Evolutionary conservation across 2,329 filamentous ascomycete genomes (phyloP), one percentile per base, ranked within the genome.

Genomic region (Cladosporium halotolerans): DNA sequence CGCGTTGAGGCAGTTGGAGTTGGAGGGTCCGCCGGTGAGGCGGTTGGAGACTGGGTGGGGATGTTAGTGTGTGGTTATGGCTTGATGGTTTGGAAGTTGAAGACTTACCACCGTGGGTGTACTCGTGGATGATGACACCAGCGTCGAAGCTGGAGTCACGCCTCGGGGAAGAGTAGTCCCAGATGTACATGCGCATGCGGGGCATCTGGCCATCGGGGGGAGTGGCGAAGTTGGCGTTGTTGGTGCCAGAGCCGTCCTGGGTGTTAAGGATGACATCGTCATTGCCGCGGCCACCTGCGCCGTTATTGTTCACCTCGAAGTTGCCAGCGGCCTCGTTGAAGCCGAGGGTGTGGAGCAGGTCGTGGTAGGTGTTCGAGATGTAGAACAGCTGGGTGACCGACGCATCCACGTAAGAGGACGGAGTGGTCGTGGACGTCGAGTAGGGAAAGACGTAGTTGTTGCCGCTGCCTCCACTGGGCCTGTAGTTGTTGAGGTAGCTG

Each of bases 341-440:
- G 4, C 81, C 80, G 0, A 83, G 74, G 5, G 69, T 63, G 59
- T 83, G 77, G 9, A 83, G 72, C 0, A 84, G 63, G 53, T 84
- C 81, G 60, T 83, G 81, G 66, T 79, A 83, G 33, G 70, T 72
- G 70, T 83, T 83, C 33, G 74, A 71, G 0, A 79, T 81, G 70
- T 83, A 84, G 68, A 81, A 84, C 4, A 83, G 73, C 66, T 84
- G 81, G 0, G 78, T 75, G 48, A 80, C 70, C 0, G 80, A 80
- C 1, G 79, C 79, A 44, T 82, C 76, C 3, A 69, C 66, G 63
- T 83, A 83, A 19, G 41, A 50, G 18, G 45, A 42, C 2, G 51
- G 51, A 7, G 45, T 36, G 23, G 43, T 53, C 13, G 39, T n/a
- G 9, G 36, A 19, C 9, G 44, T 53, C 14, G 51, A 34, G 51